phyloP scores from a whole-genome alignment of 78 protist genomes.

The Cyanophora paradoxa region DNA sequence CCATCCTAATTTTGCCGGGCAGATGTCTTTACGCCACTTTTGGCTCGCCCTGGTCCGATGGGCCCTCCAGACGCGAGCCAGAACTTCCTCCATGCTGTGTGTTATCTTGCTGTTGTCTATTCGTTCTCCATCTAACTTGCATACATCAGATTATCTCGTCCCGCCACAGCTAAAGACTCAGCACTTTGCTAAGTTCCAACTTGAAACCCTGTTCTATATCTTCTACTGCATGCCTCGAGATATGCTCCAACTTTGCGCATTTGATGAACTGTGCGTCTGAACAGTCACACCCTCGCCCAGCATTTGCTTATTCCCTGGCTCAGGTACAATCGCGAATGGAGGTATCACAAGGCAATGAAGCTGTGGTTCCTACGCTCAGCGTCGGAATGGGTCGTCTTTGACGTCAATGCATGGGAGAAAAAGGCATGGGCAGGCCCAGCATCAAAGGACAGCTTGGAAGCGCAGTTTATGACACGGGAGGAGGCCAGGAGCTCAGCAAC shows the following conservation, averaged over 20 bases:
- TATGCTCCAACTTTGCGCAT: slow-evolving; percentile 73
- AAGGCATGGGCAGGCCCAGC: too few relatives aligned
- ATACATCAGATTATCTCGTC: background rate
- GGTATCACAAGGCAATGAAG: slow-evolving; percentile 78
- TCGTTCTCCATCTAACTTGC: background rate
- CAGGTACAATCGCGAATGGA: slow-evolving; percentile 72
- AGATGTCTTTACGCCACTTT: background rate
- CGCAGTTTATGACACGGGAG: too few relatives aligned
- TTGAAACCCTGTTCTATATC: slow-evolving; percentile 86
- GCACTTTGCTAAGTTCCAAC: background rate
- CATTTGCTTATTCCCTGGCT: background rate
- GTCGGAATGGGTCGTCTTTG: too few relatives aligned
- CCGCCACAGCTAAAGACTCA: background rate
- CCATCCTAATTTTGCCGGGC: too few relatives aligned
- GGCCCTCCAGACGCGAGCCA: too few relatives aligned
- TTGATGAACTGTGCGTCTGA: slow-evolving; percentile 61
- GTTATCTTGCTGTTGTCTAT: background rate
- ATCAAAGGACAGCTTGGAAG: too few relatives aligned
- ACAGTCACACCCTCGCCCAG: background rate
- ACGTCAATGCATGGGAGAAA: too few relatives aligned
- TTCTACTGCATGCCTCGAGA: slow-evolving; percentile 92
- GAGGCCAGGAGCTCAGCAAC: too few relatives aligned
- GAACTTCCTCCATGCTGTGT: background rate
- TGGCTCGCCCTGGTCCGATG: background rate
- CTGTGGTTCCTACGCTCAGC: slow-evolving; percentile 62